These are phyloP conservation scores for Phyllosticta citribraziliensis DNA, from an alignment of 2,329 filamentous ascomycete species.

Conservation along the genomic window DNA sequence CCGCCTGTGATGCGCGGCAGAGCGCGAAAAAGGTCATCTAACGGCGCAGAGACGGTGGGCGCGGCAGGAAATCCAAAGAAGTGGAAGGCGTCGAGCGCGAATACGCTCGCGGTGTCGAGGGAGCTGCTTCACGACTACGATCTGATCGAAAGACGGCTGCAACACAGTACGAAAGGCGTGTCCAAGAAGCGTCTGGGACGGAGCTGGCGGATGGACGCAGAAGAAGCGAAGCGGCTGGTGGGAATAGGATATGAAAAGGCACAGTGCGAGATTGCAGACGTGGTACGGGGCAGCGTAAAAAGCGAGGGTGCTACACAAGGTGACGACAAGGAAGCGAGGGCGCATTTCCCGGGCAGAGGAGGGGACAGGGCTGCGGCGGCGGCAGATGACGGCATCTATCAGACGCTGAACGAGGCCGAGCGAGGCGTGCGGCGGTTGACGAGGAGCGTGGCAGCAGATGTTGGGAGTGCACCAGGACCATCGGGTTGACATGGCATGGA, in stretches of 20 bases:
- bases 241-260: slow-evolving; percentile 21
- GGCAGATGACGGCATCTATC: slow-evolving; percentile 1
- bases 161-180: neutral
- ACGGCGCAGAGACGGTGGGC: neutral
- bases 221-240: slow-evolving; percentile 17
- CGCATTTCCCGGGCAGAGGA: neutral
- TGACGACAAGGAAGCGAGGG: neutral
- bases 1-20: neutral
- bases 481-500: neutral
- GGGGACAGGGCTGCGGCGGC: neutral
- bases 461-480: neutral
- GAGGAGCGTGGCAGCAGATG: slow-evolving; percentile 19
- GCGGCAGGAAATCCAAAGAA: neutral
- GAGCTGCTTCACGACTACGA: neutral
- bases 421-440: slow-evolving; percentile 25
- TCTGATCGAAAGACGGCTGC: neutral
- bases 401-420: slow-evolving; percentile 21
- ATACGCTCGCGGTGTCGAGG: neutral
- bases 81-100: neutral
- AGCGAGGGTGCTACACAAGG: neutral
- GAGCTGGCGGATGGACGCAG: slow-evolving; percentile 19
- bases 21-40: neutral
- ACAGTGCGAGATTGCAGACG: slow-evolving; percentile 20
- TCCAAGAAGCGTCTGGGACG: neutral
- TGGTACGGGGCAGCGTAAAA: slow-evolving; percentile 12